A percentile compares a stretch with the other conserved stretches of the same genome.
phyloP scores from a whole-genome alignment of 1,284 basidiomycete genomes.

The Serendipita sp. region DNA sequence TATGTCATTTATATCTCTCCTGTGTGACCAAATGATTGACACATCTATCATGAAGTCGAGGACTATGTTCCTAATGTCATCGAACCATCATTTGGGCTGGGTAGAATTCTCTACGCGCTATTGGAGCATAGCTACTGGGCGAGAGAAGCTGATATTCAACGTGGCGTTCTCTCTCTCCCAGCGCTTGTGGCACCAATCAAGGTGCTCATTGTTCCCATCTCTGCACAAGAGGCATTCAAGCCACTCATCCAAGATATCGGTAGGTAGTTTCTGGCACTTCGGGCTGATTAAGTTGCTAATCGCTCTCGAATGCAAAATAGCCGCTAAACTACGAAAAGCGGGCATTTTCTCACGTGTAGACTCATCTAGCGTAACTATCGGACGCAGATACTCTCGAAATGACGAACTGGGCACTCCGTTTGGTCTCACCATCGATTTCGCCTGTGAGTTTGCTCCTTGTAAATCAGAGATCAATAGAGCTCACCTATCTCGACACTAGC shows the following conservation, averaged over 20 bases:
- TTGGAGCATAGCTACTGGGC: conserved; percentile 96
- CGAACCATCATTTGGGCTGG: conserved; percentile 96
- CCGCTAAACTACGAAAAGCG: conserved; percentile 70
- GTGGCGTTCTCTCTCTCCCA: conserved; percentile 82
- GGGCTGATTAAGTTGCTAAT: not conserved
- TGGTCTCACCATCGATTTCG: conserved; percentile 94
- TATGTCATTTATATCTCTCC: conserved; percentile 25
- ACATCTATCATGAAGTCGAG: conserved; percentile 42
- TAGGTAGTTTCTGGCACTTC: conserved; percentile 33
- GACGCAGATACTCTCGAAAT: conserved; percentile 93
- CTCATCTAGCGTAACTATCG: conserved; percentile 90
- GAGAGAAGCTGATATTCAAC: conserved; percentile 79
- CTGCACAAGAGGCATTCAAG: conserved; percentile 72
- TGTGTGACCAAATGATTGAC: not conserved
- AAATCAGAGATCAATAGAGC: not conserved
- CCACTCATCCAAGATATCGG: conserved; percentile 82
- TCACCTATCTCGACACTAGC: conserved; percentile 7
- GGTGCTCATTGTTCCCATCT: conserved; percentile 92
- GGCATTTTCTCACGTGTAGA: conserved; percentile 90
- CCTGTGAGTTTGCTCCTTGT: conserved; percentile 44
- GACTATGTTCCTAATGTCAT: conserved; percentile 97
- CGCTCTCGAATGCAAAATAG: conserved; percentile 28
- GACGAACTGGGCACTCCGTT: conserved; percentile 98
- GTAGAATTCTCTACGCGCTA: conserved; percentile 87
- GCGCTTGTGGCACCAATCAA: conserved; percentile 90